Base-by-base conservation (phyloP, 2,329 filamentous ascomycete species). In the Trichoderma sp. region DNA sequence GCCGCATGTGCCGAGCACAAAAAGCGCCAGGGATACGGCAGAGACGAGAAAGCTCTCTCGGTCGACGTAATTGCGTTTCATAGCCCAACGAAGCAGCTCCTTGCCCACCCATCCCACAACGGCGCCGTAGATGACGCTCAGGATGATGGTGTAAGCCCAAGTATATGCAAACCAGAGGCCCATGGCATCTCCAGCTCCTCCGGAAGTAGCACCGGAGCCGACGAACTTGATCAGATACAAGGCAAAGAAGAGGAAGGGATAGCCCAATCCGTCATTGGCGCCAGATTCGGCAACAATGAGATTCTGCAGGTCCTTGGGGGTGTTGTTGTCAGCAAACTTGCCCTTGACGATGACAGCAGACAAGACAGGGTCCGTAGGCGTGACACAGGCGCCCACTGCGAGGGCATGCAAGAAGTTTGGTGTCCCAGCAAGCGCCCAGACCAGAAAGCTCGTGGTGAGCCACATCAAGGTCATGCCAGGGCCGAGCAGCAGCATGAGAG, bases 321-420 rank as follows among this genome's bases (percentile, higher is more conserved):
- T 90, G 76, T 97, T 96, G 74, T 94, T 91, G 75, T 97, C 94
- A 1, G 94, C 94, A 76, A 97, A 97, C 74, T 92, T 94, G 37
- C 94, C 94, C 81, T 97, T 97, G 56, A 97, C 93, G 68, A 97
- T 97, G 3, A 91, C 91, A 72, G 96, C 95, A 18, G 91, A 95
- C 46, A 97, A 79, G 1, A 97, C 89, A 0, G 94, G 94, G 74
- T 97, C 94, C 0, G 94, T 97, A 0, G 94, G 94, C 2, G 94
- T 96, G n/a, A 97, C 89, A 75, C 94, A 97, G 0, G 94, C 91
- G 1, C 89, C 94, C 13, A 97, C 83, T 18, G 90, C 91, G 13
- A 97, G 83, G 0, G 94, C 91, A 72, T 96, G 91, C 2, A 97
- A 83, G 72, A 96, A 92, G 34, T 83, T 83, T 18, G 95, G 82